Evolutionary conservation across 208 protist species (phyloP), one percentile per base, ranked within the genome.

Genomic region (Leishmania guyanensis): DNA sequence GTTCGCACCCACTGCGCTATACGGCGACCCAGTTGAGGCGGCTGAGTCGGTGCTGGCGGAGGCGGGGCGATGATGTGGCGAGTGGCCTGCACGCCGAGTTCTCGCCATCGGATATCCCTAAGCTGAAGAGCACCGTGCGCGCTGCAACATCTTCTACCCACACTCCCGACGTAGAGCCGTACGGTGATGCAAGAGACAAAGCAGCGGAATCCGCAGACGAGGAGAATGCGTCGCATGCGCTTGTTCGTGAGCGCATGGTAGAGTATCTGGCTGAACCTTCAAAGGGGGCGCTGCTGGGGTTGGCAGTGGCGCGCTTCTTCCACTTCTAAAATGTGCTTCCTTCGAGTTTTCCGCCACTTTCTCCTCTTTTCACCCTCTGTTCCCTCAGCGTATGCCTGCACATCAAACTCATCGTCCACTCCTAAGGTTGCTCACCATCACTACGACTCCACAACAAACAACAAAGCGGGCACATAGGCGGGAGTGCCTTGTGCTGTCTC

Each of bases 231-330:
- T 22, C 53, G 9, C 29, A 81, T 36, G 90, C 89, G 10, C 77
- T 95, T 6, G 75, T 88, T 51, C 82, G 71, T 60, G 92, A 96
- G 83, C 92, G 92, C 3, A 81, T 83, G 36, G 75, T 96, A 5
- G 92, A 96, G 29, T 94, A 94, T 77, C 78, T 96, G 43, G 89
- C 89, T 0, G 86, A 93, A 51, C 92, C 92, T 2, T 88, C 80
- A 9, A 93, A 91, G 60, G 46, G 65, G 0, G 88, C 82, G 9
- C 82, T 89, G 81, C 22, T 94, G 0, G 88, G 82, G 0, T 68
- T 96, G 10, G 76, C 90, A 39, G 54, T 65, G 0, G 92, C 89
- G 1, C 92, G 82, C 50, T 43, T 93, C 5, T 89, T 96, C 73
- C 80, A 79, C 56, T 12, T 96, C 3, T 94, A 88, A 74, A 0